Evolutionary conservation across 257 asterid species (phyloP), one percentile per base, ranked within the genome.

Genomic region (Misopates orontium): DNA sequence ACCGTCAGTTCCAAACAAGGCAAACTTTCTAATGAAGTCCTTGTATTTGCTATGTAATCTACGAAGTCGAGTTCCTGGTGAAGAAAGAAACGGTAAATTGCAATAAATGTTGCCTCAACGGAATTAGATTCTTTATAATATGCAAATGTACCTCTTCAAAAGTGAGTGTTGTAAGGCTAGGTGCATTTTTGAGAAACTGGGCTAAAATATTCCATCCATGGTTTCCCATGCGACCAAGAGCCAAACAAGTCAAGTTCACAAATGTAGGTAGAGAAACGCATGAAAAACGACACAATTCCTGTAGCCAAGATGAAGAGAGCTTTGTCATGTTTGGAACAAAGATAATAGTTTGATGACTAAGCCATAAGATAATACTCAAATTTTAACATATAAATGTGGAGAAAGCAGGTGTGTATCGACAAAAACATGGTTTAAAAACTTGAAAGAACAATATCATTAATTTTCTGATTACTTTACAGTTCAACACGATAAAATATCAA

Each of bases 151-250:
- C 67, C 53, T 41, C 16, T 22, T 61, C 67, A 23, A 61, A 21
- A 5, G 53, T 41, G 24, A 61, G 55, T 44, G 3, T 61, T 17
- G 13, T 12, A 17, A 61, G 54, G 40, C 13, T 21, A 61, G 67
- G 67, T 24, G 55, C 36, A 61, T 8, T 47, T 12, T 17, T 23
- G 14, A 61, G 52, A 14, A 61, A 61, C 21, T 50, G 39, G 7
- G 67, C 67, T n/a, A 61, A 44, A 9, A 44, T 5, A 5, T 24
- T 20, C 53, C 44, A 61, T 44, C 55, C 67, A 41, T 1, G 13
- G 47, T 4, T 23, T 24, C 11, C 23, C 41, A 61, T 24, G 11
- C 20, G 20, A 6, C 47, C 45, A 31, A 57, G 13, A 8, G 16
- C 23, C 36, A 57, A n/a, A 21, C 13, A 31, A 31, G 62, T 57